Base-by-base conservation (phyloP, 2,329 filamentous ascomycete species). In the Trichoderma asperellum region DNA sequence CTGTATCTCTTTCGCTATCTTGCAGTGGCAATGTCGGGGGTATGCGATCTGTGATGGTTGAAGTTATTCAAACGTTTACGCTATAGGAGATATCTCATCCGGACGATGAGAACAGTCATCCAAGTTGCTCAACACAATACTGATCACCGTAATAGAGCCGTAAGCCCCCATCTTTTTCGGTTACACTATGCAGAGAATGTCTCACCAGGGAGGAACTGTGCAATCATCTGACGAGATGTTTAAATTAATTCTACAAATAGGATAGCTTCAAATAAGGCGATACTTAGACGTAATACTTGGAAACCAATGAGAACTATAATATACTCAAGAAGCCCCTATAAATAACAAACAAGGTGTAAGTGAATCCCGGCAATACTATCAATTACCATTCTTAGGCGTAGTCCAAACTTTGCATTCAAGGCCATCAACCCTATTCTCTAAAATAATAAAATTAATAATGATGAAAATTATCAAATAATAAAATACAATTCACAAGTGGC, bases 261-360 rank as follows among this genome's bases (percentile, higher is more conserved):
- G 18, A 8, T 8, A 0, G 3, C 4, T 3, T 7, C 8, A 0
- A 43, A n/a, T 8, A n/a, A 8, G 6, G 7, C 3, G n/a, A 4
- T 4, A 43, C 18, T 2, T 43, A n/a, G 40, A 43, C 6, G 8
- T 7, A 10, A n/a, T 4, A 5, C 12, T 40, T 1, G 5, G 18
- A 43, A 18, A 4, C 18, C 18, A 7, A 10, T 43, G 2, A 43
- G 7, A 7, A 43, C 18, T 18, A 16, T 43, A 6, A n/a, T 6
- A n/a, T n/a, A 7, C 18, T 43, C 40, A 18, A 10, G 1, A 7
- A 18, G 18, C 40, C 7, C 6, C 7, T n/a, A 7, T 8, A 6
- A n/a, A n/a, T 8, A 43, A 5, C 18, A n/a, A n/a, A 6, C 6
- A 43, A 10, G 16, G 18, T n/a, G 18, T n/a, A 6, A 5, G 37